Percentiles rank a stretch among this genome's conserved stretches.
Evolutionary conservation across 257 asterid species (phyloP).

Genomic region (Anisodus acutangulus): DNA sequence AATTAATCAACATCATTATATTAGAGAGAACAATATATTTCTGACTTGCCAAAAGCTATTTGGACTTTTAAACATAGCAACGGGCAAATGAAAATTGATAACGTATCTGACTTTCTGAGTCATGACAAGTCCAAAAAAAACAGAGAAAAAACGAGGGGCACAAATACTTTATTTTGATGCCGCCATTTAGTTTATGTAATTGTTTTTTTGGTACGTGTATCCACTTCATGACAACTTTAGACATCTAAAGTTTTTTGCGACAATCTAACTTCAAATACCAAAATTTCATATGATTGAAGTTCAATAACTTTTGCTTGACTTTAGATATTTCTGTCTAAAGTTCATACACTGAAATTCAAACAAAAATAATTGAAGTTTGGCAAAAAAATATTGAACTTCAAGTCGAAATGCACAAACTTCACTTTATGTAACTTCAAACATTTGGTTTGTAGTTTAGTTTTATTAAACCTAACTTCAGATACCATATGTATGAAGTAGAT

Average conservation of each 20-base stretch:
- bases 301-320: no score
- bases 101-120: background rate
- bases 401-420: no score
- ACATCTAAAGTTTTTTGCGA: no score
- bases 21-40: no score
- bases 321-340: background rate
- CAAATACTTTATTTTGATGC: no score
- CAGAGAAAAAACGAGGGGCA: background rate
- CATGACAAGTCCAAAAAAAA: background rate
- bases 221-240: no score
- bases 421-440: background rate
- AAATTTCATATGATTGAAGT: background rate
- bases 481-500: no score
- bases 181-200: background rate
- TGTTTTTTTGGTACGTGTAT: no score
- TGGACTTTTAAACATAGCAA: conserved; percentile 7
- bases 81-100: background rate
- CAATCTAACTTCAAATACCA: background rate
- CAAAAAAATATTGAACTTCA: no score
- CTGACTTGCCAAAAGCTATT: conserved; percentile 20
- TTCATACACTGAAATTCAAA: background rate
- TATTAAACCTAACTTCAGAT: no score
- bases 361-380: no score
- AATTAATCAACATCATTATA: background rate
- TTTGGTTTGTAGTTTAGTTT: no score